These are phyloP conservation scores for Chloris gayana DNA, from an alignment of 176 grass and related monocot genomes.

Conservation along the genomic window DNA sequence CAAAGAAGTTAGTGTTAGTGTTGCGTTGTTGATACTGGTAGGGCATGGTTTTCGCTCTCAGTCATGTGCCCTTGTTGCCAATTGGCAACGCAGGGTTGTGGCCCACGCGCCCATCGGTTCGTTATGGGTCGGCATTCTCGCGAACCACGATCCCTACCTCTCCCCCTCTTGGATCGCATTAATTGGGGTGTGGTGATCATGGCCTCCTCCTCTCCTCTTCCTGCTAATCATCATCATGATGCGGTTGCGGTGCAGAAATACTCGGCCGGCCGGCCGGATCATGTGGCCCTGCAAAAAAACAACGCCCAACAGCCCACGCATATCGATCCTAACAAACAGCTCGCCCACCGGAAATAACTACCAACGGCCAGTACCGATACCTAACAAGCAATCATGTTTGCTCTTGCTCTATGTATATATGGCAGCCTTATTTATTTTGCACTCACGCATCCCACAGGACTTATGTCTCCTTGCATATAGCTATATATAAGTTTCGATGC, in stretches of 20 bases:
- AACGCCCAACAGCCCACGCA: not conserved
- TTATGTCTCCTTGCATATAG: no score
- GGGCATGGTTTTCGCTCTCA: not conserved
- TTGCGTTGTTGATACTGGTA: not conserved
- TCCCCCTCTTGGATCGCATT: not conserved
- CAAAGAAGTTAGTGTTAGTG: not conserved
- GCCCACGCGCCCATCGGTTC: constrained; percentile 1
- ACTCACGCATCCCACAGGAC: no score
- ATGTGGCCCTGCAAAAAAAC: not conserved
- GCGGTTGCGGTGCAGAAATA: not conserved
- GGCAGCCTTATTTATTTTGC: no score
- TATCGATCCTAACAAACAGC: not conserved
- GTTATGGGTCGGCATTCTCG: constrained; percentile 12
- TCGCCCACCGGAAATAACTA: constrained; percentile 42
- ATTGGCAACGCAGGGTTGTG: constrained; percentile 11
- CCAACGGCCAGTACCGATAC: constrained; percentile 34
- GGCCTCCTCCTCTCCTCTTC: not conserved
- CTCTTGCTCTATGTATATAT: no score
- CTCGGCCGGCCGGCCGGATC: not conserved
- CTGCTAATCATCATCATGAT: not conserved
- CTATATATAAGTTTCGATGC: no score
- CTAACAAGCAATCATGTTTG: not conserved
- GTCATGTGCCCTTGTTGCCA: constrained; percentile 23
- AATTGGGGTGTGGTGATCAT: not conserved
- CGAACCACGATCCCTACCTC: not conserved